These are phyloP conservation scores for Fomitopsis palustris DNA, from an alignment of 1,284 basidiomycete species.

Conservation along the genomic window DNA sequence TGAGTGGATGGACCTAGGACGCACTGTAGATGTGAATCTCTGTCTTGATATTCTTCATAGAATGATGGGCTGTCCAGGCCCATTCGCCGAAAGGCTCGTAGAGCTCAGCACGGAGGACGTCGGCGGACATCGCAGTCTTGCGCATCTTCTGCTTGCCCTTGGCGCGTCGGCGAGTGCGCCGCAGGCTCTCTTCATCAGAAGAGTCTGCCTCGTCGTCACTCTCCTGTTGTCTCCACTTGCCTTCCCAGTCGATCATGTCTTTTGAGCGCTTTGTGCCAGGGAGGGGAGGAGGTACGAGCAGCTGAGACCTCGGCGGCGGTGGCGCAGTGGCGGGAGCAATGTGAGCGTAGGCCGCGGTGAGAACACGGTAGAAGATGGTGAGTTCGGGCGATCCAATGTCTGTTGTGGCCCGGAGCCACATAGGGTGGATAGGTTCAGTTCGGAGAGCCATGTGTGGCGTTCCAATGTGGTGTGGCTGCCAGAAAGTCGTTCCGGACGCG, in stretches of 20 bases:
- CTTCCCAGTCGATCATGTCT: background rate
- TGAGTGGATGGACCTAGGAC: background rate
- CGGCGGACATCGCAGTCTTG: background rate
- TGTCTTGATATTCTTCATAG: background rate
- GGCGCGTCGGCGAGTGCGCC: background rate
- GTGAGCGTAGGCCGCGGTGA: background rate
- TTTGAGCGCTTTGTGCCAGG: background rate
- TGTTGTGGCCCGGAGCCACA: background rate
- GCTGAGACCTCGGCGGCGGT: background rate
- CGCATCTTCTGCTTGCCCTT: background rate
- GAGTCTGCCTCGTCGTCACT: background rate
- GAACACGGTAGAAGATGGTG: background rate
- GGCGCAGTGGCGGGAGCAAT: background rate
- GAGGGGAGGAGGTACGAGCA: background rate
- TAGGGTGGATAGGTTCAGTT: background rate
- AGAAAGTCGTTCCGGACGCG: background rate
- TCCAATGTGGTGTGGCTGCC: background rate
- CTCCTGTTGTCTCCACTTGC: background rate
- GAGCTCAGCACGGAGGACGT: background rate
- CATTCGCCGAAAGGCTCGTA: conserved; percentile 3
- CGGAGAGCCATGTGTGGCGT: background rate
- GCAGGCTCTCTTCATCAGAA: background rate
- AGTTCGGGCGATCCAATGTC: background rate
- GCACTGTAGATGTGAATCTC: conserved; percentile 10
- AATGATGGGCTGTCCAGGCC: background rate